Conservation (phyloP, 495 filamentous ascomycete genomes). For the Astrocystis sublimbata region DNA sequence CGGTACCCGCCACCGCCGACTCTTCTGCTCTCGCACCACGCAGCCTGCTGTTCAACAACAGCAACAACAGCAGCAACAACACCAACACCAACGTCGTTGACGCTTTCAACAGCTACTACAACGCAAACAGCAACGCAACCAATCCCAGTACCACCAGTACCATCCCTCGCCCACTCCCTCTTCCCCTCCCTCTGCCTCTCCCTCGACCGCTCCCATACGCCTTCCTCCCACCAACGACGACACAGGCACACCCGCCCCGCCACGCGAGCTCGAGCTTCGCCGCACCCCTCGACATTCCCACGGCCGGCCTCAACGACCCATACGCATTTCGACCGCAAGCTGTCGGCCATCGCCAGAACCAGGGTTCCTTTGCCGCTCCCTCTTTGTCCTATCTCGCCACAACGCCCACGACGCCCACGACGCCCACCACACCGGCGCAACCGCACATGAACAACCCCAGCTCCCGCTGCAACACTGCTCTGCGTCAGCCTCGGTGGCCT, state of each 20-base stretch:
- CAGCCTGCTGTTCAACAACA: too few species aligned
- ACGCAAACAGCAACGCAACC: background rate
- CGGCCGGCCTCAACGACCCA: background rate
- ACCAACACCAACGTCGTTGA: background rate
- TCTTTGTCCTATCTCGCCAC: background rate
- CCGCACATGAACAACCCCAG: slow-evolving; percentile 11
- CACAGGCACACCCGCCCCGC: background rate
- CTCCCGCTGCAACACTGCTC: background rate
- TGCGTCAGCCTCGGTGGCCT: background rate
- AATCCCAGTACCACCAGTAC: background rate
- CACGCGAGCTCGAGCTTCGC: background rate
- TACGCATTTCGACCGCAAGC: background rate
- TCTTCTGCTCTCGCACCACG: too few species aligned
- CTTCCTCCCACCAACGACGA: background rate
- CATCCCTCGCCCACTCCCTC: background rate
- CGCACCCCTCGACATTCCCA: background rate
- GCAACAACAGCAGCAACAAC: too few species aligned
- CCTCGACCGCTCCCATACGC: too few species aligned
- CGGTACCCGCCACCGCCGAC: too few species aligned
- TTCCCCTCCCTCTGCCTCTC: background rate
- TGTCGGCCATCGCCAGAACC: background rate
- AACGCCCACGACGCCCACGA: background rate
- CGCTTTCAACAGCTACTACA: background rate
- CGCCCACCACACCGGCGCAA: background rate
- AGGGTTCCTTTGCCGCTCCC: background rate